phyloP scores from a whole-genome alignment of 2,329 filamentous ascomycete species.

The Kalaharituber pfeilii region DNA sequence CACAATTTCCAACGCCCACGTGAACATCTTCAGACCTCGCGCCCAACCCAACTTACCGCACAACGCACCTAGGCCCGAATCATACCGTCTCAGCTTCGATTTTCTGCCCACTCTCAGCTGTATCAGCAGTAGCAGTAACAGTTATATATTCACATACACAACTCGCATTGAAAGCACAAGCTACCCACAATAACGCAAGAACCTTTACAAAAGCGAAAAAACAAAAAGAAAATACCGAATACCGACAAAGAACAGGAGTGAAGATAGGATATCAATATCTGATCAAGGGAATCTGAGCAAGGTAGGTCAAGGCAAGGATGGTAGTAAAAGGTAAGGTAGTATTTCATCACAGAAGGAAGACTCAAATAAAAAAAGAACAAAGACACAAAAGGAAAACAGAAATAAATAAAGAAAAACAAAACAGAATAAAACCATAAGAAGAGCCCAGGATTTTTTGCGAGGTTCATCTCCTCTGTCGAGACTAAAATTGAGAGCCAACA shows the following conservation, averaged over 20 bases:
- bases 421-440: slow-evolving; percentile 11
- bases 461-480: slow-evolving; percentile 1
- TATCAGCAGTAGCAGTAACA: too few species aligned
- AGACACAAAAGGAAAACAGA: slow-evolving; percentile 5
- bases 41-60: too few species aligned
- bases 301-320: neutral
- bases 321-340: neutral
- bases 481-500: slow-evolving; percentile 6
- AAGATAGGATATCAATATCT: neutral
- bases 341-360: slow-evolving; percentile 3
- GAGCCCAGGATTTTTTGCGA: slow-evolving; percentile 7
- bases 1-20: too few species aligned
- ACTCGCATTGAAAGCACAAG: neutral
- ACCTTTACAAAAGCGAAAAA: neutral
- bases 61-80: too few species aligned
- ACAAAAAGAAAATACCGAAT: too few species aligned
- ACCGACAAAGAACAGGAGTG: neutral
- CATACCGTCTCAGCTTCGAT: too few species aligned
- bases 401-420: slow-evolving; percentile 8
- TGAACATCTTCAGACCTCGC: too few species aligned
- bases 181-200: neutral
- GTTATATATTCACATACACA: neutral
- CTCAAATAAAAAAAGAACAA: slow-evolving; percentile 14
- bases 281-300: neutral
- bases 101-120: too few species aligned